Conservation (phyloP, 345 rosid genomes). For the Dimocarpus longan region DNA sequence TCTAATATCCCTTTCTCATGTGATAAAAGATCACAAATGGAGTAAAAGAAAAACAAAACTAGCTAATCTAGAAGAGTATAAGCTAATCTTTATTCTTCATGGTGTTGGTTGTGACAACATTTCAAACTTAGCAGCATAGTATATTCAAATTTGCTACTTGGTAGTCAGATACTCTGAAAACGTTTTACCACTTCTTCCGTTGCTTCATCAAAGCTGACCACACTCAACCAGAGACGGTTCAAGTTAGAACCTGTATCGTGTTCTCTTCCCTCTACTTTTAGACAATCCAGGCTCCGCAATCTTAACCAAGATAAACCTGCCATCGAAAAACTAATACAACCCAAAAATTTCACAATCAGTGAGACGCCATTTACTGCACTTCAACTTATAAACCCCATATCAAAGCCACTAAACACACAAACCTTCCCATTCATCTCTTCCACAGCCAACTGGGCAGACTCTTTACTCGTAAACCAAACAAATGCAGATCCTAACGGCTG, state of each 20-base stretch:
- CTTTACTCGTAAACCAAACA: constrained; percentile 50
- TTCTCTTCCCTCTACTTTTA: constrained; percentile 13
- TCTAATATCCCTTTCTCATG: not conserved
- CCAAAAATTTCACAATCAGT: constrained; percentile 7
- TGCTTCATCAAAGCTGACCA: not conserved
- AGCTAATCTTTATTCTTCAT: not conserved
- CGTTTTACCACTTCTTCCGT: not conserved
- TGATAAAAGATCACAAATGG: not conserved
- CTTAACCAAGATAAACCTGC: constrained; percentile 59
- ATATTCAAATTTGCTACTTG: not conserved
- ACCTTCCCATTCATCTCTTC: constrained; percentile 67
- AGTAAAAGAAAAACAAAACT: no score
- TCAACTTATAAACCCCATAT: not conserved
- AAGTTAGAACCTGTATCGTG: constrained; percentile 30
- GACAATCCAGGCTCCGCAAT: constrained; percentile 47
- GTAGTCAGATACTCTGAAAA: not conserved
- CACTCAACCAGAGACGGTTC: not conserved
- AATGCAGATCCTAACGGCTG: constrained; percentile 56
- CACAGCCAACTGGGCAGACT: constrained; percentile 48
- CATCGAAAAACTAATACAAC: constrained; percentile 47
- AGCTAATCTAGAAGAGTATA: not conserved
- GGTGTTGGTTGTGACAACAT: not conserved
- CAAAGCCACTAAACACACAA: not conserved
- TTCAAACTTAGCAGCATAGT: not conserved
- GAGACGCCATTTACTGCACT: not conserved